Percentiles rank a stretch among this genome's conserved stretches.
phyloP scores from a whole-genome alignment of 768 basidiomycete species.

The Auricularia heimuer region DNA sequence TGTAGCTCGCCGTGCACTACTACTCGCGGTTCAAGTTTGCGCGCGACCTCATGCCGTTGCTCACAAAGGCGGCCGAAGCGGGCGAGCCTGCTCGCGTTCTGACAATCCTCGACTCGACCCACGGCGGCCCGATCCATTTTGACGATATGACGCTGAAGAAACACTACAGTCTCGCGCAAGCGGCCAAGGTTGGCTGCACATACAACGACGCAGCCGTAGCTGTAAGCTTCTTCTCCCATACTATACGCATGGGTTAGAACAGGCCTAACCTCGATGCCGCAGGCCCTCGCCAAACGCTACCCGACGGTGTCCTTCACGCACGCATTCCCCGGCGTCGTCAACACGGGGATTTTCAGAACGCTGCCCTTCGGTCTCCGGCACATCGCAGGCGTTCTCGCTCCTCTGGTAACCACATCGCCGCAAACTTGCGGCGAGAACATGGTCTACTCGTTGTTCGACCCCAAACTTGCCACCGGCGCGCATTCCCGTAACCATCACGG shows the following conservation, averaged over 20 bases:
- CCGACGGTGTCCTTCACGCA: constrained; percentile 9
- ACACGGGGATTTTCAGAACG: background rate
- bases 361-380: background rate
- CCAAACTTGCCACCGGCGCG: constrained; percentile 1
- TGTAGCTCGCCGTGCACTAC: constrained; percentile 17
- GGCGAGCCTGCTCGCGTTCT: constrained; percentile 44
- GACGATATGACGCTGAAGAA: constrained; percentile 46
- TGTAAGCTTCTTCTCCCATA: constrained; percentile 19
- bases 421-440: background rate
- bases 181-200: constrained; percentile 27
- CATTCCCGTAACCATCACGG: background rate
- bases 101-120: constrained; percentile 31
- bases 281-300: constrained; percentile 6
- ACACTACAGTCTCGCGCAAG: constrained; percentile 26
- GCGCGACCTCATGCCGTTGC: no score
- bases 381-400: background rate
- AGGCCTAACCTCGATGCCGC: background rate
- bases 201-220: constrained; percentile 47
- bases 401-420: background rate
- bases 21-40: no score
- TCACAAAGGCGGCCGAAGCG: no score
- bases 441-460: background rate
- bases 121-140: constrained; percentile 29
- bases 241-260: background rate
- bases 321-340: constrained; percentile 6